Evolutionary conservation across 805 yeast species (phyloP).

Genomic region (Maudiozyma serrabonitensis): DNA sequence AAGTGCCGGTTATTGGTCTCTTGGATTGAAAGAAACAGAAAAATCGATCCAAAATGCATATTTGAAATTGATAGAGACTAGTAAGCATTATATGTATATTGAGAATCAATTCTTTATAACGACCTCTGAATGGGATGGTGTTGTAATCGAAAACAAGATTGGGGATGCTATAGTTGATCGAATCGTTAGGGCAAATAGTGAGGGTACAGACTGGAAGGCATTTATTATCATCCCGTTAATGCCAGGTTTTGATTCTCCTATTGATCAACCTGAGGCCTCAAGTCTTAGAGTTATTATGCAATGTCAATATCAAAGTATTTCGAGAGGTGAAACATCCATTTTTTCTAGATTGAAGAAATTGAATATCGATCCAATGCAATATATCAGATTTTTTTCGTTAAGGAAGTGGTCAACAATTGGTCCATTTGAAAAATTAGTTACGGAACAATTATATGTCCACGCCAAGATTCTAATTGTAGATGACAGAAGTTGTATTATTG

Average conservation of each 20-base stretch:
- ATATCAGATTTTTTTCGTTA: conserved; percentile 82
- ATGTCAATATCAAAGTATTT: conserved; percentile 88
- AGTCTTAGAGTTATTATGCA: conserved; percentile 94
- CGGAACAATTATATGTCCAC: conserved; percentile 90
- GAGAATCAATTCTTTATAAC: conserved; percentile 95
- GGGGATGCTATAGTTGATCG: conserved; percentile 96
- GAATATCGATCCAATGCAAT: conserved; percentile 83
- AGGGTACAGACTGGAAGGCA: conserved; percentile 78
- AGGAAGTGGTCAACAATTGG: conserved; percentile 96
- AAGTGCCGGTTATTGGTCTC: conserved; percentile 88
- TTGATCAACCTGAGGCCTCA: conserved; percentile 88
- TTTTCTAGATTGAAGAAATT: conserved; percentile 69
- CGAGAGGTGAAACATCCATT: conserved; percentile 80
- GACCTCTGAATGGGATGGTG: conserved; percentile 78
- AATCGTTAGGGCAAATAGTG: conserved; percentile 76
- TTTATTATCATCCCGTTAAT: conserved; percentile 84
- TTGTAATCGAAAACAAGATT: conserved; percentile 72
- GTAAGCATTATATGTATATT: conserved; percentile 86
- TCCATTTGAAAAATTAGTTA: conserved; percentile 56
- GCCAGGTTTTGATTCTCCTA: conserved; percentile 95
- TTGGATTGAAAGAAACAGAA: conserved; percentile 78
- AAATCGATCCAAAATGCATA: conserved; percentile 90
- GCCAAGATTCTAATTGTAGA: conserved; percentile 89
- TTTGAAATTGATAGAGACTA: conserved; percentile 77
- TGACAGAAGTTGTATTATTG: conserved; percentile 87